A percentile compares a stretch with the other conserved stretches of the same genome.
Evolutionary conservation across 2,329 filamentous ascomycete genomes (phyloP).

Genomic region (Epichloe glyceriae): DNA sequence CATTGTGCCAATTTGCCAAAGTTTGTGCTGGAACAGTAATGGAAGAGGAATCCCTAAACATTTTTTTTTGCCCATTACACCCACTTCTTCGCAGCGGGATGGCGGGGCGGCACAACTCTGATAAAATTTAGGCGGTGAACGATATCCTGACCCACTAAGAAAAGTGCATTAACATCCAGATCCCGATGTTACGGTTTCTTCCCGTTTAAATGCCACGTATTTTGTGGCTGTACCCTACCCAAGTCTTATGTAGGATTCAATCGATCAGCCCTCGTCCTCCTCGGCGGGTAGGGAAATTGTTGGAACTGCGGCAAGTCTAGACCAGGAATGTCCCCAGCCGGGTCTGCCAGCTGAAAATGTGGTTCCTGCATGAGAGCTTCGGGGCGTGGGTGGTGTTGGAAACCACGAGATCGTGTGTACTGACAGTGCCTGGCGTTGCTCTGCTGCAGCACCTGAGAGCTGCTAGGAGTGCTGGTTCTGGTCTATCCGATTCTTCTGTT

Average conservation of each 20-base stretch:
- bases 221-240: neutral
- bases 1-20: constrained; percentile 36
- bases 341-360: constrained; percentile 15
- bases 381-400: constrained; percentile 4
- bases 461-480: neutral
- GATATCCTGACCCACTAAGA: neutral
- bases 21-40: neutral
- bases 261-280: constrained; percentile 17
- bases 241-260: constrained; percentile 4
- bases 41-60: neutral
- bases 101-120: constrained; percentile 12
- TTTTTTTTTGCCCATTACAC: neutral
- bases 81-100: neutral
- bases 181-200: too few relatives aligned
- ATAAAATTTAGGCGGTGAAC: constrained; percentile 17
- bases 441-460: constrained; percentile 6
- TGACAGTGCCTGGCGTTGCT: constrained; percentile 5
- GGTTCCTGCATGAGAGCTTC: constrained; percentile 17
- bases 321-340: neutral
- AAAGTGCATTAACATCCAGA: neutral
- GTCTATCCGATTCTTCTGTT: constrained; percentile 6
- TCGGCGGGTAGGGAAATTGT: constrained; percentile 17
- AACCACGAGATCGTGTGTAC: constrained; percentile 2
- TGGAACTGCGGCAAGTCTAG: constrained; percentile 12
- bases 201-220: neutral